Evolutionary conservation across 495 filamentous ascomycete species (phyloP), one percentile per base, ranked within the genome.

Genomic region (Lasiosphaeria ovina): DNA sequence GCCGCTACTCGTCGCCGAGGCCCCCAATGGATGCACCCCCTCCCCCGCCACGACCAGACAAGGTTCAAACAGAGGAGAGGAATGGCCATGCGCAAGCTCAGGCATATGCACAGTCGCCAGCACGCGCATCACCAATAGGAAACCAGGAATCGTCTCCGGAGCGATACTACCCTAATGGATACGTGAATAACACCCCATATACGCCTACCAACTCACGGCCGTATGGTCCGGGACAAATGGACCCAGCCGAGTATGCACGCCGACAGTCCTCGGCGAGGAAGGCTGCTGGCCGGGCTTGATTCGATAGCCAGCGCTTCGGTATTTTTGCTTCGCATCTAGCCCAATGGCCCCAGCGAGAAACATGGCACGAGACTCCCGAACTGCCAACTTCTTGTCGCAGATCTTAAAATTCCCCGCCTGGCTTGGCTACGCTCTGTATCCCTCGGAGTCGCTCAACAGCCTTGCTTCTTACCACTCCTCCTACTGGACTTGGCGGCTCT

Each of bases 21-120:
- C 38, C 66, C 0, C 64, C 64, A 0, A 59, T 57, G 44, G 60
- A 63, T 38, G 57, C 60, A 4, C 63, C 59, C 16, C 59, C 68
- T 6, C 70, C 70, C 4, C 70, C 70, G 0, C 69, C 66, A 3
- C 66, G 70, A 4, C 70, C 70, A 0, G 68, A 66, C 14, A 73
- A 73, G 66, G 64, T 71, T 11, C 59, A 66, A 14, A 16, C 62
- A 11, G 66, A 66, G 8, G 59, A 62, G 8, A n/a, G 52, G 24
- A 24, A 24, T 4, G 17, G 9, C 16, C 33, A 50, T 33, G 54
- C 40, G 6, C 45, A 54, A 11, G 36, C 38, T 35, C 53, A 49
- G 47, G 44, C 55, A n/a, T 60, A 66, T 40, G 24, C 60, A 4
- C 42, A 59, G 2, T 54, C 57, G 35, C 57, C 57, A 34, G 55